phyloP scores from a whole-genome alignment of 2,329 filamentous ascomycete genomes.

The Amauroascus verrucosus region DNA sequence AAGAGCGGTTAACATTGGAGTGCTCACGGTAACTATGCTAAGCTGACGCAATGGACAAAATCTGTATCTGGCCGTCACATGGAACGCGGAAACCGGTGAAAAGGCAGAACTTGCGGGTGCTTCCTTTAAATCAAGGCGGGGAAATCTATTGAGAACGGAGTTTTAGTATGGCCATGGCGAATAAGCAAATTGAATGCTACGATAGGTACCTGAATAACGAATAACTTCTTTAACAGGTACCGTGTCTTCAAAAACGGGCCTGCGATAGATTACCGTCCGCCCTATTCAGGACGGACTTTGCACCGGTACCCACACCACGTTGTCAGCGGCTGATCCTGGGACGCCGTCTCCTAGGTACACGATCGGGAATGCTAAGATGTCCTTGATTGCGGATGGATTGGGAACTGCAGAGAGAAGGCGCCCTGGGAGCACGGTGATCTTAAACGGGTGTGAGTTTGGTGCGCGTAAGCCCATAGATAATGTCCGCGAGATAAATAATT shows the following conservation, averaged over 20 bases:
- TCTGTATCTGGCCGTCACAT: neutral
- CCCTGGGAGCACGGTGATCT: slow-evolving; percentile 22
- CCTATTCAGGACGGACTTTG: slow-evolving; percentile 43
- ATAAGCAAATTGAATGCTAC: neutral
- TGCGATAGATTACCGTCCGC: slow-evolving; percentile 40
- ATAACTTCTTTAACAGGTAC: slow-evolving; percentile 8
- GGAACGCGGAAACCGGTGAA: neutral
- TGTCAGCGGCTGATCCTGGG: slow-evolving; percentile 19
- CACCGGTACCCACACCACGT: slow-evolving; percentile 39
- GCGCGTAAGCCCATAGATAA: slow-evolving; percentile 20
- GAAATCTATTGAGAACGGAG: neutral
- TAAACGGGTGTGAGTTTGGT: slow-evolving; percentile 19
- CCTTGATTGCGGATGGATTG: slow-evolving; percentile 6
- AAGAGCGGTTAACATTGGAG: neutral
- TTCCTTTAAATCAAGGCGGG: too few relatives aligned
- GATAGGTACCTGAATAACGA: slow-evolving; percentile 7
- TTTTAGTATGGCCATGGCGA: neutral
- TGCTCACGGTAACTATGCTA: neutral
- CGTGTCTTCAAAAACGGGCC: neutral
- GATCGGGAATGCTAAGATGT: slow-evolving; percentile 15
- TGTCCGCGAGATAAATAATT: slow-evolving; percentile 5
- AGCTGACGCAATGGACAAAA: neutral
- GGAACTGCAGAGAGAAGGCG: slow-evolving; percentile 16
- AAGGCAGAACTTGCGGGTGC: neutral
- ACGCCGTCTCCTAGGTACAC: slow-evolving; percentile 15